Evolutionary conservation across 495 filamentous ascomycete species (phyloP), one percentile per base, ranked within the genome.

Genomic region (Penicillium robsamsonii): DNA sequence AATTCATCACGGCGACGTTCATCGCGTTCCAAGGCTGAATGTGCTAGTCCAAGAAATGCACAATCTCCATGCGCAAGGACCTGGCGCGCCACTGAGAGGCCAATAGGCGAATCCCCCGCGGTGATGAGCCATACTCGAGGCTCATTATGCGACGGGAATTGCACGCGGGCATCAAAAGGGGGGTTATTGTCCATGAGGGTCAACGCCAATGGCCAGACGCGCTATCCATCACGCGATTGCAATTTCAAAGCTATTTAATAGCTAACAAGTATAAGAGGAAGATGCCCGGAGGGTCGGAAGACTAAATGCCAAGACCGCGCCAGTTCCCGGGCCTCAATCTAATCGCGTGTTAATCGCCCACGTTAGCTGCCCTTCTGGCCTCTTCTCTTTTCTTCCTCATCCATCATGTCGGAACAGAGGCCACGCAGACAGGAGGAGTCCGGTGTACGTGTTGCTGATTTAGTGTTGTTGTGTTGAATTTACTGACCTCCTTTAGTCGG

Each of bases 111-210:
- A 59, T 90, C 79, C 18, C 88, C 86, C 45, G 88, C 87, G 25
- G 92, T 96, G 55, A 97, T 79, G 65, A 97, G 87, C 92, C 94
- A 97, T 69, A 90, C 87, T 55, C 84, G 80, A 24, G 83, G 82
- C 38, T 76, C 75, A 67, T 75, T 71, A 69, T 85, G 82, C 48
- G 75, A 67, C 27, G 85, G 84, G 66, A 86, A 87, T 37, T 78
- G 76, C 17, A 79, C 75, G 61, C 70, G 74, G 57, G 66, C 65
- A 56, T 76, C 70, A 68, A 61, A 59, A 42, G 68, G 70, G 46
- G 67, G 63, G 47, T 71, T 60, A 62, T 68, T 73, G 45, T 76
- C 72, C 74, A 76, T 79, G 40, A 55, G 63, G 47, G 15, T 64
- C 63, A 60, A 62, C 50, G 58, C 61, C 60, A 54, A 53, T 46